phyloP scores from a whole-genome alignment of 2,329 filamentous ascomycete genomes.

The Talaromyces sp. region DNA sequence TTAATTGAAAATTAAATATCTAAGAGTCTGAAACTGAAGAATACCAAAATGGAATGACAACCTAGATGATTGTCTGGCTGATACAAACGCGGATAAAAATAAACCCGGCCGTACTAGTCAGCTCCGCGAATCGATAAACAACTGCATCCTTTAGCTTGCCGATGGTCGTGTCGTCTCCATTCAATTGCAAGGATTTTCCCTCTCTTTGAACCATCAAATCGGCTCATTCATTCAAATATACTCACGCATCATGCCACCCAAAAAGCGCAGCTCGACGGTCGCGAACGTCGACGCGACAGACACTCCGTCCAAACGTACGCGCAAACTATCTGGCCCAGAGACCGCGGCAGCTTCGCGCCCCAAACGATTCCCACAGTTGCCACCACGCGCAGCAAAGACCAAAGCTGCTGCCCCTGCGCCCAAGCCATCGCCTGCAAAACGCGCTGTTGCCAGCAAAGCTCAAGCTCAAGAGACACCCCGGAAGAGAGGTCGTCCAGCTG shows the following conservation, averaged over 20 bases:
- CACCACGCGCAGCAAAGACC: conserved; percentile 14
- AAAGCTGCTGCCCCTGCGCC: conserved; percentile 6
- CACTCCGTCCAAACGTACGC: conserved; percentile 25
- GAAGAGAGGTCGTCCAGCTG: conserved; percentile 17
- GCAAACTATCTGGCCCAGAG: conserved; percentile 17
- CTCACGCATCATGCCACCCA: conserved; percentile 17
- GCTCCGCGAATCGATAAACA: not conserved
- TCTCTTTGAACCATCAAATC: not conserved
- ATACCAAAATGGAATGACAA: not conserved
- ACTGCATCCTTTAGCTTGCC: not conserved
- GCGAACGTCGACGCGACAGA: conserved; percentile 22
- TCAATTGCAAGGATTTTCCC: not conserved
- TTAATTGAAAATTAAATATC: too few relatives aligned
- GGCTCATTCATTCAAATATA: not conserved
- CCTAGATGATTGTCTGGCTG: not conserved
- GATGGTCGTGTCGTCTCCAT: not conserved
- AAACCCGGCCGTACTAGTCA: not conserved
- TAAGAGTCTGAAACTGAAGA: not conserved
- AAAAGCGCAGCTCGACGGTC: conserved; percentile 30
- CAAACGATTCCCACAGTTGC: conserved; percentile 2
- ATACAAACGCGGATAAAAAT: not conserved
- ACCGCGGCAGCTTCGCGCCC: conserved; percentile 16
- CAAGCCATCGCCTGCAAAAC: conserved; percentile 3
- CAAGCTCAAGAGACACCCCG: conserved; percentile 6
- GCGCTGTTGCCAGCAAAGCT: not conserved